phyloP scores from a whole-genome alignment of 345 rosid genomes.

The Moricandia moricandioides region DNA sequence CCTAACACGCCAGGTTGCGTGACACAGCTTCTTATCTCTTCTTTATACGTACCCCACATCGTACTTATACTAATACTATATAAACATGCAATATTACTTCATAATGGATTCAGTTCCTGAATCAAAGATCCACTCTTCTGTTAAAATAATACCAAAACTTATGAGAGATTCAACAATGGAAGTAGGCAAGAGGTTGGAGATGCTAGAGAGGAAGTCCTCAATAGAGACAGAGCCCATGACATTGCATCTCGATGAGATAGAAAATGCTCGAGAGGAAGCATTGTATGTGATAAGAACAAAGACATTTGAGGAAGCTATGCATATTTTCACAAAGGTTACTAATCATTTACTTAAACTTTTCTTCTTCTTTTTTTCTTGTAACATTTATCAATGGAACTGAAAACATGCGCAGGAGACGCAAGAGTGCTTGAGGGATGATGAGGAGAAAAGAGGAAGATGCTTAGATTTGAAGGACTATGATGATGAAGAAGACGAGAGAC shows the following conservation, averaged over 20 bases:
- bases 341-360: not conserved
- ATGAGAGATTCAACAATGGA: not conserved
- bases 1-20: slow-evolving; percentile 32
- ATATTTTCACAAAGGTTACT: slow-evolving; percentile 34
- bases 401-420: slow-evolving; percentile 15
- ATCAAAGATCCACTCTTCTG: no score
- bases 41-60: slow-evolving; percentile 15
- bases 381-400: not conserved
- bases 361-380: not conserved
- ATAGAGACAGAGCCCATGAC: slow-evolving; percentile 40
- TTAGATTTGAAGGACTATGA: not conserved
- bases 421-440: slow-evolving; percentile 5
- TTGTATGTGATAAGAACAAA: slow-evolving; percentile 23
- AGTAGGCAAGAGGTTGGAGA: slow-evolving; percentile 23
- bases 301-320: slow-evolving; percentile 30
- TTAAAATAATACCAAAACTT: no score
- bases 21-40: not conserved
- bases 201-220: slow-evolving; percentile 31
- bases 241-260: slow-evolving; percentile 25
- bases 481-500: slow-evolving; percentile 13
- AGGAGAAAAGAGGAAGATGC: slow-evolving; percentile 17
- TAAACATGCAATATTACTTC: not conserved
- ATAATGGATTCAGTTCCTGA: no score
- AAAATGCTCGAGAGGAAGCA: slow-evolving; percentile 35
- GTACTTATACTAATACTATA: slow-evolving; percentile 6